Conservation (phyloP, 306 rosid genomes). For the Gastrolobium villosum region DNA sequence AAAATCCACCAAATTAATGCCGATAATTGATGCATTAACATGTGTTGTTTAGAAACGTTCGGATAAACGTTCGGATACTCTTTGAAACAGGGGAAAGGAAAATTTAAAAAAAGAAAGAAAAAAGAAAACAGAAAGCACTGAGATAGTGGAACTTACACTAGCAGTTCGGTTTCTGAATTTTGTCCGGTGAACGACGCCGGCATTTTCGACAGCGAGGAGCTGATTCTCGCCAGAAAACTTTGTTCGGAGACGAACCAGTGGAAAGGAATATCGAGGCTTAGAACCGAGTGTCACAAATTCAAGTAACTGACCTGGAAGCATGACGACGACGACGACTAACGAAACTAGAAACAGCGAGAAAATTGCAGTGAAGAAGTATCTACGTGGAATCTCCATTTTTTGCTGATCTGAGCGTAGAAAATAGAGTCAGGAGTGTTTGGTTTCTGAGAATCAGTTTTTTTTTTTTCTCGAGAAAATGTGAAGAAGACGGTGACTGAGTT, state of each 20-base stretch:
- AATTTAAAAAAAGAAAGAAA: too few species aligned
- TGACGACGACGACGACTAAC: background rate
- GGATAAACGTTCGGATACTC: background rate
- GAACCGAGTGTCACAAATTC: background rate
- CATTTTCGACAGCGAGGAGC: slow-evolving; percentile 29
- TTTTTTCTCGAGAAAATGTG: slow-evolving; percentile 30
- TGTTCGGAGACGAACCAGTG: background rate
- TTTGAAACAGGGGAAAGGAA: background rate
- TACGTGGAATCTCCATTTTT: slow-evolving; percentile 28
- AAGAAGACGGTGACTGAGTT: background rate
- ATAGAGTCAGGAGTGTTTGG: background rate
- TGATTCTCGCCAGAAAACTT: slow-evolving; percentile 26
- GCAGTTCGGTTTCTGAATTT: background rate
- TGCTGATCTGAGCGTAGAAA: background rate
- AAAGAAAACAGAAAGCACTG: background rate
- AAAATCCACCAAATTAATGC: background rate
- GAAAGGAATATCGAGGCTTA: background rate
- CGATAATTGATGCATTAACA: background rate
- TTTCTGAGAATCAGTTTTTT: background rate
- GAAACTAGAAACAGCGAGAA: slow-evolving; percentile 14
- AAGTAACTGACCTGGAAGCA: slow-evolving; percentile 33
- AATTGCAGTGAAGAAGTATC: slow-evolving; percentile 1
- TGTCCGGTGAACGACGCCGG: slow-evolving; percentile 8
- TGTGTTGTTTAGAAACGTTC: background rate
- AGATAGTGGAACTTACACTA: background rate